phyloP scores from a whole-genome alignment of 2,329 filamentous ascomycete genomes.

The Talaromyces rugulosus region DNA sequence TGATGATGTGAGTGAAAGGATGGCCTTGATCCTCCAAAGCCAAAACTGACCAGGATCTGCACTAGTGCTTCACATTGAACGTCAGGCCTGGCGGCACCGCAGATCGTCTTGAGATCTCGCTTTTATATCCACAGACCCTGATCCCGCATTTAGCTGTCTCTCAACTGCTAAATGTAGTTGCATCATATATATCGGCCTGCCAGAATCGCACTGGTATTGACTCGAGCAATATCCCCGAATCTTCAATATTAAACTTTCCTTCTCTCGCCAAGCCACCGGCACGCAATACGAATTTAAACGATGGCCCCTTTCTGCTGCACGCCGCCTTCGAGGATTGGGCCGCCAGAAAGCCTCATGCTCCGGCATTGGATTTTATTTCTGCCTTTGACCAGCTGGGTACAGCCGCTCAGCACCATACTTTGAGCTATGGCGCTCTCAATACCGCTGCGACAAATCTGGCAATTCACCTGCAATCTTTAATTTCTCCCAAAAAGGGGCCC shows the following conservation, averaged over 20 bases:
- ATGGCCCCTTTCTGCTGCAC: constrained; percentile 19
- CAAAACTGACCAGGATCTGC: neutral
- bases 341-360: constrained; percentile 17
- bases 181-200: constrained; percentile 14
- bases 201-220: constrained; percentile 16
- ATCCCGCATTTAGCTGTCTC: neutral
- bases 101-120: constrained; percentile 3
- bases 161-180: neutral
- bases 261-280: constrained; percentile 20
- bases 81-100: neutral
- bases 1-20: neutral
- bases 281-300: constrained; percentile 3
- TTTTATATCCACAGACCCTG: neutral
- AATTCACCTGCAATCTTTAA: constrained; percentile 6
- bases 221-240: constrained; percentile 16
- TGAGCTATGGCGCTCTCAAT: constrained; percentile 23
- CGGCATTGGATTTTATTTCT: constrained; percentile 26
- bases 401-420: constrained; percentile 19
- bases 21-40: neutral
- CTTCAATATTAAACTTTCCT: constrained; percentile 25
- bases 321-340: constrained; percentile 24
- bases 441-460: constrained; percentile 21
- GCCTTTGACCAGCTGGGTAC: constrained; percentile 17
- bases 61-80: neutral
- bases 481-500: constrained; percentile 1